Evolutionary conservation across 139 green algal species (phyloP).

Genomic region (Microglena sp.): DNA sequence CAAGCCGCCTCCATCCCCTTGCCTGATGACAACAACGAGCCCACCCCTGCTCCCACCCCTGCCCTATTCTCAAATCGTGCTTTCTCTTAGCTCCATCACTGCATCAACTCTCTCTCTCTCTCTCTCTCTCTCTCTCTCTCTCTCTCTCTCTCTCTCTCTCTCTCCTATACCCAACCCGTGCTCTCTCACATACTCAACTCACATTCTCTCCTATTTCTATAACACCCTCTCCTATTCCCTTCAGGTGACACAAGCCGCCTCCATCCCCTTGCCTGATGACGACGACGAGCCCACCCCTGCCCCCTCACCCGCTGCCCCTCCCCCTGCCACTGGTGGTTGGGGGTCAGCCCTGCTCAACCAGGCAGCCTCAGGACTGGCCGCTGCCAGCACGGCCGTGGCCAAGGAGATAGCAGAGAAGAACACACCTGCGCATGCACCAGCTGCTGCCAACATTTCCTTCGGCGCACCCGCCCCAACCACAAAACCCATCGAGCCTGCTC

Average conservation of each 20-base stretch:
- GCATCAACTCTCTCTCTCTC: too few relatives aligned
- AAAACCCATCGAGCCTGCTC: background rate
- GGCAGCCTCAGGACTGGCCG: background rate
- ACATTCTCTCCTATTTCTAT: too few relatives aligned
- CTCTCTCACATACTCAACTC: too few relatives aligned
- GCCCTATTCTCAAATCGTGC: too few relatives aligned
- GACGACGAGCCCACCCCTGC: conserved; percentile 16
- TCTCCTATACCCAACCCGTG: too few relatives aligned
- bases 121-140: too few relatives aligned
- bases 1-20: conserved; percentile 16
- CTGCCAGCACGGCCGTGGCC: background rate
- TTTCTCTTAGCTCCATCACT: too few relatives aligned
- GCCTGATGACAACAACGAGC: conserved; percentile 18
- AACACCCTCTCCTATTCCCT: too few relatives aligned
- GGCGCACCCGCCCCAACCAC: background rate
- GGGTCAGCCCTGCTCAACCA: background rate
- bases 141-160: too few relatives aligned
- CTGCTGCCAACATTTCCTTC: background rate
- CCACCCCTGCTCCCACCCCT: too few relatives aligned
- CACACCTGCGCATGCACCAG: background rate
- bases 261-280: conserved; percentile 19
- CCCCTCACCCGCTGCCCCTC: background rate
- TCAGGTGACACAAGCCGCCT: conserved; percentile 15
- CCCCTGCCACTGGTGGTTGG: background rate
- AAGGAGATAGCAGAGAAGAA: conserved; percentile 8